Evolutionary conservation across 2,329 filamentous ascomycete species (phyloP), one percentile per base, ranked within the genome.

Genomic region (Diaporthe citri): DNA sequence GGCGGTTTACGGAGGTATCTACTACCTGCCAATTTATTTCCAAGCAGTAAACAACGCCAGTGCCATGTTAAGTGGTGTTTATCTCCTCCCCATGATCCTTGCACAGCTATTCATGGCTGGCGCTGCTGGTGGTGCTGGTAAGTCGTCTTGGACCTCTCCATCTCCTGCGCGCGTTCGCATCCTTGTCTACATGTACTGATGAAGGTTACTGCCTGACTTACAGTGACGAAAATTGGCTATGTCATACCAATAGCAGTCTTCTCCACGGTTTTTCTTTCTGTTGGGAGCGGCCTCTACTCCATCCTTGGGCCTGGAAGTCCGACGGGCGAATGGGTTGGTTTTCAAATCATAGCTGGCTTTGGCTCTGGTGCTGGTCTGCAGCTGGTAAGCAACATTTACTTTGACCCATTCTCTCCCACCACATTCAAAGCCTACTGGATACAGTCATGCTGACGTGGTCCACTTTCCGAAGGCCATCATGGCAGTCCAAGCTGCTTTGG

Each of bases 11-110:
- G 64, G 28, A 1, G 28, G 15, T 2, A 31, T 31, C 8, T 74
- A 64, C 48, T 74, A n/a, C n/a, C 57, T 74, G 15, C 66, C 73
- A 0, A 66, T 74, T 2, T 71, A 64, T 25, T 74, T 74, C 22
- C 73, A 74, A 28, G 73, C 73, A 2, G 36, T 74, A 6, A 43
- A 56, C 5, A 36, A 34, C 12, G 56, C 12, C 2, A 43, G n/a
- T 9, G 20, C 73, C 12, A 17, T 71, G 17, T 3, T 64, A n/a
- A 64, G 64, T 52, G 73, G 66, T 5, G 66, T 74, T 4, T 43
- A 62, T 13, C 22, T 71, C 6, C 66, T 74, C 0, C 66, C 64
- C 2, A 43, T 13, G 3, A 74, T 71, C 17, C 10, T 74, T 2
- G 12, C 28, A 9, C 72, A 71, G 36, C 12, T 71, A 4, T 17